Conservation (phyloP, 2,329 filamentous ascomycete species). For the Alternaria arborescens region DNA sequence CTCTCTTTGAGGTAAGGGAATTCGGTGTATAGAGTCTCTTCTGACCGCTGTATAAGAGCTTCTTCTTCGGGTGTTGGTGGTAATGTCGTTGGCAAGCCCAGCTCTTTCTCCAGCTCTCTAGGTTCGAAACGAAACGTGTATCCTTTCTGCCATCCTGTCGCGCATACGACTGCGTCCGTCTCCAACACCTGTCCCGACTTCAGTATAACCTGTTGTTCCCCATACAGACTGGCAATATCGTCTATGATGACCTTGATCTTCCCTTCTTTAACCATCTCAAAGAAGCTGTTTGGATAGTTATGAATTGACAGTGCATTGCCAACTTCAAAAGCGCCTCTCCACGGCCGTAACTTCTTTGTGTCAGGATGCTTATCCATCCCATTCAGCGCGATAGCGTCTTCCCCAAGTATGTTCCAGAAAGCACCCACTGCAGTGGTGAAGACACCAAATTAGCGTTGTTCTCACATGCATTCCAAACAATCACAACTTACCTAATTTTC, state of each 20-base stretch:
- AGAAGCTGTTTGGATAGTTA: conserved; percentile 67
- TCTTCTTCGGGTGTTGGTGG: conserved; percentile 45
- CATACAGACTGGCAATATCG: conserved; percentile 61
- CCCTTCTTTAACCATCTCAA: conserved; percentile 63
- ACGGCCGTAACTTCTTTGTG: conserved; percentile 54
- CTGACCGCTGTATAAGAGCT: conserved; percentile 43
- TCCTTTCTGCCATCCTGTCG: conserved; percentile 65
- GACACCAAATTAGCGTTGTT: background rate
- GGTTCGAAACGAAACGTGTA: conserved; percentile 61
- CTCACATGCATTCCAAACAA: background rate
- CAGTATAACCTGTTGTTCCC: conserved; percentile 57
- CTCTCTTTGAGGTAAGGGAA: conserved; percentile 31
- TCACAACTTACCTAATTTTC: conserved; percentile 51
- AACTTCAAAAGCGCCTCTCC: conserved; percentile 60
- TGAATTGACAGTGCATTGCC: conserved; percentile 66
- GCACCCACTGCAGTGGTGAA: conserved; percentile 51
- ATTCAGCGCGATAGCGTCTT: conserved; percentile 61
- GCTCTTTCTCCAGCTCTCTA: conserved; percentile 51
- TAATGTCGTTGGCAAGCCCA: conserved; percentile 57
- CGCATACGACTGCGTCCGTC: conserved; percentile 62
- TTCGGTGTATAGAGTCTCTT: conserved; percentile 18
- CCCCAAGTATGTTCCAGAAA: conserved; percentile 66
- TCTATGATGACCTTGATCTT: conserved; percentile 65
- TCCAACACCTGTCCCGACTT: conserved; percentile 55
- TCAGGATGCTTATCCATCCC: conserved; percentile 55